Evolutionary conservation across 2,329 filamentous ascomycete genomes (phyloP).

Genomic region (Drechslera avenae): DNA sequence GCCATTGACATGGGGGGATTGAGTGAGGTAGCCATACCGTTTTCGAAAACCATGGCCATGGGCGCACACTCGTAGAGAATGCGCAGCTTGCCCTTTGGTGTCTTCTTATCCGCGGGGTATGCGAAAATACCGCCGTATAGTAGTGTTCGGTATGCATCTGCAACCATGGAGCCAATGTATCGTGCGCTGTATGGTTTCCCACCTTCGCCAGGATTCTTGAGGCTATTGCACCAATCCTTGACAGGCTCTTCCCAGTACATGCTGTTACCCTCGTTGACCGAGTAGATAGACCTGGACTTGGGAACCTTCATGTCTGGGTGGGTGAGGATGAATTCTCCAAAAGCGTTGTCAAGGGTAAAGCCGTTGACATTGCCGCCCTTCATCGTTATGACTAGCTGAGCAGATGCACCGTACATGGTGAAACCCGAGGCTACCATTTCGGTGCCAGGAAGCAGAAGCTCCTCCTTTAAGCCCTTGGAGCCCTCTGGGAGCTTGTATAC

Average conservation of each 20-base stretch:
- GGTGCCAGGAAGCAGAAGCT: conserved; percentile 85
- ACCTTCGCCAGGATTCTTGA: conserved; percentile 77
- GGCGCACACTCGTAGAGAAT: conserved; percentile 98
- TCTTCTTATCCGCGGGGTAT: conserved; percentile 97
- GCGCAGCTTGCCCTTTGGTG: conserved; percentile 94
- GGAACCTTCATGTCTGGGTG: conserved; percentile 94
- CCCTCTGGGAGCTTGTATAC: conserved; percentile 87
- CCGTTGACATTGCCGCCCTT: conserved; percentile 89
- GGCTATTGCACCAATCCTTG: conserved; percentile 83
- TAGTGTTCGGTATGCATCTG: conserved; percentile 93
- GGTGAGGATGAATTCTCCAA: conserved; percentile 98
- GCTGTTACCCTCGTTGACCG: conserved; percentile 97
- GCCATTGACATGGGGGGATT: background rate
- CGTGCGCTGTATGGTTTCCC: conserved; percentile 92
- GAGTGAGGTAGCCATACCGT: conserved; percentile 67
- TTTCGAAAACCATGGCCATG: conserved; percentile 99
- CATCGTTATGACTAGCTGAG: conserved; percentile 97
- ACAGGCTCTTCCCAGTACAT: conserved; percentile 92
- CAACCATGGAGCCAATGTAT: conserved; percentile 98
- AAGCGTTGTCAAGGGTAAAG: conserved; percentile 94
- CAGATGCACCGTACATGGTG: conserved; percentile 98
- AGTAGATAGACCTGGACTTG: conserved; percentile 83
- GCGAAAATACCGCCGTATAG: conserved; percentile 97
- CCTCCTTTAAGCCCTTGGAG: conserved; percentile 75
- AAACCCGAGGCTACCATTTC: conserved; percentile 95